Evolutionary conservation across 2,329 filamentous ascomycete genomes (phyloP), one percentile per base, ranked within the genome.

Genomic region (Xylariaceae sp.): DNA sequence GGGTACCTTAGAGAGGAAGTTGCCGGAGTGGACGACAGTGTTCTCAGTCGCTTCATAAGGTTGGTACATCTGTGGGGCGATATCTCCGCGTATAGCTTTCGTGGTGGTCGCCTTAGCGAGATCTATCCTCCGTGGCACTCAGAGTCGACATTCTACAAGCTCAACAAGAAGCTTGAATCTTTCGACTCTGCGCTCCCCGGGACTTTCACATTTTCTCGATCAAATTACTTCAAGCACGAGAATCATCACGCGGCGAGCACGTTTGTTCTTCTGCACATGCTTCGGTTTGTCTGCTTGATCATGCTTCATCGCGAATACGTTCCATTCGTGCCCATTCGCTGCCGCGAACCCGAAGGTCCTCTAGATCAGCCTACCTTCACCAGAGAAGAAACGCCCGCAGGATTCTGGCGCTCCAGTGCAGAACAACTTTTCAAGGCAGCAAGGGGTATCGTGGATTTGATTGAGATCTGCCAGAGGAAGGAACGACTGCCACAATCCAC

Each of bases 291-390:
- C 2, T 87, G 82, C 62, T 75, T 78, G 48, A 83, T 89, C 54
- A 81, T 86, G 70, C 72, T 88, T 27, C 82, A 87, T 59, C 75
- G 85, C 53, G 83, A 87, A 62, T 87, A 84, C 53, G 75, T 87
- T 22, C 83, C 84, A 0, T 86, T 85, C 59, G 75, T 85, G 14
- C 81, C 84, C 2, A 71, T 85, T 14, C 72, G 74, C 9, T 80
- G 74, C 56, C 53, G 60, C 2, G 66, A 62, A 17, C 78, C 78
- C 1, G 58, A 68, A 33, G 79, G 79, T 0, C 84, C 85, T 0
- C 65, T 86, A 11, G 84, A 87, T 57, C 72, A 73, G 44, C 80
- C 82, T 2, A 70, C 68, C 0, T 82, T 84, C 49, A 69, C 75
- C 2, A 62, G 73, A 11, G 71, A 75, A 6, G 67, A 70, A 30